Conservation (phyloP, 2,329 filamentous ascomycete genomes). For the Ceratocystis destructans region DNA sequence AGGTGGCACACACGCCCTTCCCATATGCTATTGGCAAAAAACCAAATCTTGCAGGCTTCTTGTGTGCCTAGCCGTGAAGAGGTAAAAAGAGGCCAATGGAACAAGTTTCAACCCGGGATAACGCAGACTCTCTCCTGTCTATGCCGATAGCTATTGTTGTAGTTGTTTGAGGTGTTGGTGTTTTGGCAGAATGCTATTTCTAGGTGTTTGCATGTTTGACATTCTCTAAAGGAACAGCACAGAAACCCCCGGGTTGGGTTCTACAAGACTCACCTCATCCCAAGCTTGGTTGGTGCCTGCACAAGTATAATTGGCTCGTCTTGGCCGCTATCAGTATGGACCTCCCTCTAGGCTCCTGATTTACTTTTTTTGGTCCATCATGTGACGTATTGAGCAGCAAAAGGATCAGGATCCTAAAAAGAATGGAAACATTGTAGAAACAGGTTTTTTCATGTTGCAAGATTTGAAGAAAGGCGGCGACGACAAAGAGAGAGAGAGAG, state of each 20-base stretch:
- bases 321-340: neutral
- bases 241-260: neutral
- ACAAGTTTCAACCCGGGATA: neutral
- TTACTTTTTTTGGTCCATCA: neutral
- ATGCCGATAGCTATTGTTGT: neutral
- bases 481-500: neutral
- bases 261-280: too few relatives aligned
- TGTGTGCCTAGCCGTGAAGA: neutral
- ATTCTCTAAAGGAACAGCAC: neutral
- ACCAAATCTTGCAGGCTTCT: neutral
- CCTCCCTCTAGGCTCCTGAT: neutral
- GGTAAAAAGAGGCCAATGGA: too few relatives aligned
- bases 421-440: constrained; percentile 3
- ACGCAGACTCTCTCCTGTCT: neutral
- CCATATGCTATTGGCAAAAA: neutral
- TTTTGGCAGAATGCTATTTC: constrained; percentile 2
- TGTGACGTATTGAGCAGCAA: neutral
- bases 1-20: neutral
- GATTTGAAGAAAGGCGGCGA: neutral
- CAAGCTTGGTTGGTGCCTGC: too few relatives aligned
- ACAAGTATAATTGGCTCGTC: neutral
- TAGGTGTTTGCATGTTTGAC: constrained; percentile 2
- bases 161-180: neutral
- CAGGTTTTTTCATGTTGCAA: neutral
- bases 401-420: neutral